Conservation (phyloP, 305 asterid genomes). For the Lippia alba region DNA sequence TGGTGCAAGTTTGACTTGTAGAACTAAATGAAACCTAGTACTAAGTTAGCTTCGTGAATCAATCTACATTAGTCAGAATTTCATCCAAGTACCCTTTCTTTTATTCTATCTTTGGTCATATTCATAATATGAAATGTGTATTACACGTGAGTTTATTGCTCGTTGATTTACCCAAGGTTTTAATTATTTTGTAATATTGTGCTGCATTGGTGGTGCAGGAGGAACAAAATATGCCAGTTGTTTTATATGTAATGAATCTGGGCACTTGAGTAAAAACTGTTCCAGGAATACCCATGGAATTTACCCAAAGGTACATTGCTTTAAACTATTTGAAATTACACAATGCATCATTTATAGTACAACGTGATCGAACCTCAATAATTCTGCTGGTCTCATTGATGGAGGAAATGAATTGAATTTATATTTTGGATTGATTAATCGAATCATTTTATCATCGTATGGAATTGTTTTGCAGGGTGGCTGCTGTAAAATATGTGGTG, state of each 20-base stretch:
- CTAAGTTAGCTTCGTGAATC: background rate
- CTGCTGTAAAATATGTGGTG: slow-evolving; percentile 87
- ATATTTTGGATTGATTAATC: background rate
- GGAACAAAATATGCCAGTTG: slow-evolving; percentile 88
- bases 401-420: background rate
- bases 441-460: background rate
- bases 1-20: background rate
- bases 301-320: slow-evolving; percentile 73
- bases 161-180: slow-evolving; percentile 2
- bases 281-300: slow-evolving; percentile 84
- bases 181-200: background rate
- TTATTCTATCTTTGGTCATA: background rate
- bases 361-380: background rate
- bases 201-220: slow-evolving; percentile 60
- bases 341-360: slow-evolving; percentile 5
- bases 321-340: background rate
- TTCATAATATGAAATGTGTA: background rate
- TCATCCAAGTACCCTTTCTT: background rate
- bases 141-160: slow-evolving; percentile 5
- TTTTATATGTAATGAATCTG: slow-evolving; percentile 86
- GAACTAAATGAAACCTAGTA: no score
- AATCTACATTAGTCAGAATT: slow-evolving; percentile 1
- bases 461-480: slow-evolving; percentile 68
- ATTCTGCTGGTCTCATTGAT: slow-evolving; percentile 7
- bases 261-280: slow-evolving; percentile 94